These are phyloP conservation scores for Lomentospora prolificans DNA, from an alignment of 2,329 filamentous ascomycete species.

Conservation along the genomic window DNA sequence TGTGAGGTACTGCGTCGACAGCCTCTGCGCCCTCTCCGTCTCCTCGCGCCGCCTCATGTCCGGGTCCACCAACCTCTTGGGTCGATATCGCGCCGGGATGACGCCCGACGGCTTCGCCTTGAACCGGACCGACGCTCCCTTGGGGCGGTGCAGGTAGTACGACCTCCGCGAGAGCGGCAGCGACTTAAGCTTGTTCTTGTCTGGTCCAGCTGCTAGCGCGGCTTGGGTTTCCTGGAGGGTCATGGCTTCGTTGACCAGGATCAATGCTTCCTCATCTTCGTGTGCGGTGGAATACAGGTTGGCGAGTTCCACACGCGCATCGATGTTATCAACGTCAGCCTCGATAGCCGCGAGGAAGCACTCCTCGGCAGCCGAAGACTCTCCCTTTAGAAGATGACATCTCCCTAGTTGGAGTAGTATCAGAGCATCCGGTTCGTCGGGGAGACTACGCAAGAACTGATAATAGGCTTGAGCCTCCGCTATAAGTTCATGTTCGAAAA, in stretches of 20 bases:
- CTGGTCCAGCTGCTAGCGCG: conserved; percentile 12
- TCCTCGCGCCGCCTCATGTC: conserved; percentile 35
- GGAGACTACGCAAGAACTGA: conserved; percentile 39
- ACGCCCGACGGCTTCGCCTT: conserved; percentile 9
- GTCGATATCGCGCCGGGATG: conserved; percentile 32
- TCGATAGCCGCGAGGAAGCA: conserved; percentile 68
- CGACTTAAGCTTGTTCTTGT: conserved; percentile 10
- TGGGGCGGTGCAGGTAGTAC: neutral
- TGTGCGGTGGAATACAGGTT: conserved; percentile 73
- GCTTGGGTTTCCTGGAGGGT: conserved; percentile 38
- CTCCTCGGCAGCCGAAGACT: conserved; percentile 62
- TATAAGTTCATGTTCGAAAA: conserved; percentile 27
- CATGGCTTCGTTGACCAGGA: conserved; percentile 67
- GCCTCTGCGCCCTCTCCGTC: conserved; percentile 27
- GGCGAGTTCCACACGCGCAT: conserved; percentile 69
- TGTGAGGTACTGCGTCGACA: conserved; percentile 31
- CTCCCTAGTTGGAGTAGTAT: conserved; percentile 48
- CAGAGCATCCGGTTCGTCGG: conserved; percentile 39
- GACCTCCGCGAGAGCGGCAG: neutral
- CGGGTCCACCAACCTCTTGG: conserved; percentile 34
- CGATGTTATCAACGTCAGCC: conserved; percentile 60
- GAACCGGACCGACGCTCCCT: neutral
- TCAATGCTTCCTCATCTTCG: conserved; percentile 65
- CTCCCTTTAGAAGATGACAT: conserved; percentile 57
- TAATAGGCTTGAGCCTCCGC: conserved; percentile 45